Base-by-base conservation (phyloP, 192 early-diverging fungal genomes). In the Neocallimastix lanati region DNA sequence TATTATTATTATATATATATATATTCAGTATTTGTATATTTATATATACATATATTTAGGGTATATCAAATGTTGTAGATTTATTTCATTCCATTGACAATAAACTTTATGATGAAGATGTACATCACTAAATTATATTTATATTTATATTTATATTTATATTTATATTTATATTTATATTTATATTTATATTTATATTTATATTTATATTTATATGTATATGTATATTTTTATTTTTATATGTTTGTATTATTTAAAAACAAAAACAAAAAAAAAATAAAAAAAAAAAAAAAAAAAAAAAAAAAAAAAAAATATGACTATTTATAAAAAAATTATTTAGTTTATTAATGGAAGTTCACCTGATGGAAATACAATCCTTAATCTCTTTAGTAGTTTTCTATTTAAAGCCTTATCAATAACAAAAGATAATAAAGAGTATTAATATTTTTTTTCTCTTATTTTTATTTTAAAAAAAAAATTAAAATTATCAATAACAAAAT, bases 301-400 rank as follows among this genome's bases (percentile, higher is more conserved):
- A 27, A 40, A 11, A 76, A n/a, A 36, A 37, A 33, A 77, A 67
- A 29, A 12, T 28, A 29, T n/a, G n/a, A n/a, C n/a, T n/a, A n/a
- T n/a, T n/a, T n/a, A n/a, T n/a, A 77, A 78, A 37, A 14, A 77
- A 58, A 15, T 82, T 79, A 3, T 12, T 13, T 35, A 35, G 28
- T 21, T 77, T 79, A 21, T 14, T 27, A 79, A n/a, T 79, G 78
- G 50, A 25, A 79, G 50, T 76, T 77, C 84, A 25, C 87, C 91
- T 0, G 86, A 94, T 83, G 93, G 92, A 25, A 94, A 94, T 79
- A 93, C 92, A 0, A 76, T 96, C 13, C 86, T 96, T 77, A 84
- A 91, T 79, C 94, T 95, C 91, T 94, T 94, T 89, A 93, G 93
- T 2, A 78, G 83, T 0, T 94, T 90, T 88, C 84, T 96, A 13